These are phyloP conservation scores for Boletus sp. DNA, from an alignment of 1,284 basidiomycete species.

Conservation along the genomic window DNA sequence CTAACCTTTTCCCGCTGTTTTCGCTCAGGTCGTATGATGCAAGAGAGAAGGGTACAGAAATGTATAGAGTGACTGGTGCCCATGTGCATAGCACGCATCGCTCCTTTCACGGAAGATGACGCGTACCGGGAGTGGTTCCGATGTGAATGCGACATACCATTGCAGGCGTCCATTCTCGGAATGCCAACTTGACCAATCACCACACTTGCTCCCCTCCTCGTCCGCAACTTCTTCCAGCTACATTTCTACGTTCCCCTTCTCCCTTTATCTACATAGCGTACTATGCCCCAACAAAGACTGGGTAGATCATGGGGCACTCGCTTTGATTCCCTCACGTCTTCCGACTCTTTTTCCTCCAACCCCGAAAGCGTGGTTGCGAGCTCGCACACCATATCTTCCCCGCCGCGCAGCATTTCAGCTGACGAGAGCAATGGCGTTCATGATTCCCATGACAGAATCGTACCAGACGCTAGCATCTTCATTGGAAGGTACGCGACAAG, in stretches of 20 bases:
- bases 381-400: slow-evolving; percentile 21
- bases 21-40: slow-evolving; percentile 25
- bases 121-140: slow-evolving; percentile 20
- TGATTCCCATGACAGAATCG: slow-evolving; percentile 53
- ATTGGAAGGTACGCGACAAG: slow-evolving; percentile 64
- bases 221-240: slow-evolving; percentile 15
- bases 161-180: slow-evolving; percentile 20
- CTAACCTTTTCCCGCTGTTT: slow-evolving; percentile 31
- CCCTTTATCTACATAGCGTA: slow-evolving; percentile 21
- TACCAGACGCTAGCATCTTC: slow-evolving; percentile 78
- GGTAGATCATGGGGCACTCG: slow-evolving; percentile 69
- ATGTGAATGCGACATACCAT: slow-evolving; percentile 29
- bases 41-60: slow-evolving; percentile 36
- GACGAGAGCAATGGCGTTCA: slow-evolving; percentile 41
- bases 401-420: slow-evolving; percentile 22
- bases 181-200: slow-evolving; percentile 28
- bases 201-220: slow-evolving; percentile 7
- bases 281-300: slow-evolving; percentile 48
- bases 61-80: slow-evolving; percentile 32
- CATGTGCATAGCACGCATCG: slow-evolving; percentile 14
- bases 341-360: slow-evolving; percentile 32
- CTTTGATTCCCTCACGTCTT: slow-evolving; percentile 56
- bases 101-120: slow-evolving; percentile 36
- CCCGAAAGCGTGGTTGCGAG: slow-evolving; percentile 20
- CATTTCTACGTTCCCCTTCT: slow-evolving; percentile 24